A percentile compares a stretch with the other conserved stretches of the same genome.
These are phyloP conservation scores for Saccharomyces hybrid DNA, from an alignment of 1,139 yeast species.

Conservation along the genomic window DNA sequence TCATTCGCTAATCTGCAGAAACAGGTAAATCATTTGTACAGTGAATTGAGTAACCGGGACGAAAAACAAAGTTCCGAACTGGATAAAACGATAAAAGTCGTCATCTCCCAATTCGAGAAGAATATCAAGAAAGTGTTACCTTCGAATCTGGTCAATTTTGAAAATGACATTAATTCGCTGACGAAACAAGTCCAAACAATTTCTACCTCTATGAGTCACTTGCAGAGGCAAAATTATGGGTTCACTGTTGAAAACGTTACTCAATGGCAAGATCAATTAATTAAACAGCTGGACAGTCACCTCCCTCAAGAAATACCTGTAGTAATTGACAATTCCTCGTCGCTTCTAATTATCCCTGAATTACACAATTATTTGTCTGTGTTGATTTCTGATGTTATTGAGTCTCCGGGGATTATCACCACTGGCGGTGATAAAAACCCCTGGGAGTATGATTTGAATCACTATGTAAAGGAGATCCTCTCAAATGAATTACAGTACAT, in stretches of 20 bases:
- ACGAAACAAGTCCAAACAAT: conserved; percentile 5
- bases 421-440: conserved; percentile 3
- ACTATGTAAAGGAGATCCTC: conserved; percentile 27
- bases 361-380: conserved; percentile 20
- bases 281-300: conserved; percentile 14
- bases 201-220: conserved; percentile 6
- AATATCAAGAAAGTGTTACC: conserved; percentile 28
- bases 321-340: conserved; percentile 20
- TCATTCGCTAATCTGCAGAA: conserved; percentile 17
- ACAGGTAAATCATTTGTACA: conserved; percentile 27
- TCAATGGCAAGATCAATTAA: conserved; percentile 20
- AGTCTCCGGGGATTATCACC: conserved; percentile 6
- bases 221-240: not conserved
- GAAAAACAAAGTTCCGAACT: conserved; percentile 20
- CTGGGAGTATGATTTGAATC: conserved; percentile 24
- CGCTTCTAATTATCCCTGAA: conserved; percentile 28
- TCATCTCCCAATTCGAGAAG: conserved; percentile 29
- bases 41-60: conserved; percentile 23
- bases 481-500: conserved; percentile 28
- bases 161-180: conserved; percentile 9
- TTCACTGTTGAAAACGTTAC: conserved; percentile 22
- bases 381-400: conserved; percentile 16
- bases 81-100: conserved; percentile 25
- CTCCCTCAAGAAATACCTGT: conserved; percentile 30
- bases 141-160: conserved; percentile 15